These are phyloP conservation scores for Capsicum chinense DNA, from an alignment of 257 asterid genomes.

Conservation along the genomic window DNA sequence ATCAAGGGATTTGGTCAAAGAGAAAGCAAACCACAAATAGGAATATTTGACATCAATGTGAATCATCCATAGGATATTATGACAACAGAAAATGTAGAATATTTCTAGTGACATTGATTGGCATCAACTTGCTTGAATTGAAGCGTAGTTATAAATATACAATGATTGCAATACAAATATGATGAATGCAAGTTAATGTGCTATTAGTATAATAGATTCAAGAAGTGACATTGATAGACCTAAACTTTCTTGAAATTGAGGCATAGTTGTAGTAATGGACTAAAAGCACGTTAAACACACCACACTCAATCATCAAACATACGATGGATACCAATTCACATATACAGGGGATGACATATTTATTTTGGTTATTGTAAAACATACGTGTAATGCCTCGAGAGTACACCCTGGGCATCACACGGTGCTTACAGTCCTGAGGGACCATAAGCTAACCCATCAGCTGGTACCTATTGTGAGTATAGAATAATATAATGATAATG, in stretches of 20 bases:
- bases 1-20: background rate
- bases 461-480: no score
- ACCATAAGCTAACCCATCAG: no score
- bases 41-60: background rate
- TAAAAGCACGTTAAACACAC: background rate
- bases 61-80: background rate
- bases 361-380: background rate
- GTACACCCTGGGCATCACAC: no score
- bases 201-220: background rate
- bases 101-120: no score
- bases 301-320: constrained; percentile 14
- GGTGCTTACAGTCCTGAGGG: no score
- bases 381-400: background rate
- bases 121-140: background rate
- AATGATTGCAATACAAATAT: background rate
- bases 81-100: background rate
- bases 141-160: background rate
- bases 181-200: background rate
- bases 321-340: background rate
- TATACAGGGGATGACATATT: background rate
- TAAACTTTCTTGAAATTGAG: background rate
- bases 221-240: background rate
- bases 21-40: background rate
- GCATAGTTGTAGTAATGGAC: background rate
- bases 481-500: no score